Base-by-base conservation (phyloP, 139 green algal species). In the Mychonastes homosphaera region DNA sequence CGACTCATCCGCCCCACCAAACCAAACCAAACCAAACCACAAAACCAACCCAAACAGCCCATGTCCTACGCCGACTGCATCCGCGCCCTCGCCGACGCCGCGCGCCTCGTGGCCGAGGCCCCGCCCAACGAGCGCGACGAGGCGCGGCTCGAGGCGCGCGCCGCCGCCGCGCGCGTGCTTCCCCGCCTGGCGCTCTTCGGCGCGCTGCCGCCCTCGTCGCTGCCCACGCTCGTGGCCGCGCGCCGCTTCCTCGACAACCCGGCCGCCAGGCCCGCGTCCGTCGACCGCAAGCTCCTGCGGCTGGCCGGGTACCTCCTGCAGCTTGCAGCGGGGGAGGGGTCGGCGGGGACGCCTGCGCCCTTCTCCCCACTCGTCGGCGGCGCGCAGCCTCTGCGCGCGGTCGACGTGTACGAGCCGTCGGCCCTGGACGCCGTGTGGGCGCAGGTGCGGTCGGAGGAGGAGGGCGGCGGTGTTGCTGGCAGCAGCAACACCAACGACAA, bases 241-340 rank as follows among this genome's bases (percentile, higher is more conserved):
- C 38, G 61, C n/a, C 4, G n/a, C 19, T 29, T 46, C 24, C 34
- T 67, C 16, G 61, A 67, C 39, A 38, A 61, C 4, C 61, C 13
- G 16, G 46, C 47, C 38, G 13, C 38, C 38, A 44, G 19, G 34
- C 16, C 26, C 45, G 74, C 64, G 55, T 76, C 59, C 48, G 62
- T 62, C 60, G 45, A 64, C 58, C 40, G 58, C 16, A 68, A 57
- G 35, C 38, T 82, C 51, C 50, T 71, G 40, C 58, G 78, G 0
- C 21, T 81, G 6, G 51, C 81, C 9, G 75, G 76, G 34, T 84
- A 87, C 63, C 48, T 87, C 28, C 55, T 87, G 50, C 75, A 84
- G 53, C 47, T 85, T 33, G 51, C 73, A 50, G 46, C 82, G 53
- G 77, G 82, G 0, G 54, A 72, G 23, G 79, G 82, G 15, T 62